Evolutionary conservation across 371 early-diverging fungal genomes (phyloP), one percentile per base, ranked within the genome.

Genomic region (Mucor ambiguus): DNA sequence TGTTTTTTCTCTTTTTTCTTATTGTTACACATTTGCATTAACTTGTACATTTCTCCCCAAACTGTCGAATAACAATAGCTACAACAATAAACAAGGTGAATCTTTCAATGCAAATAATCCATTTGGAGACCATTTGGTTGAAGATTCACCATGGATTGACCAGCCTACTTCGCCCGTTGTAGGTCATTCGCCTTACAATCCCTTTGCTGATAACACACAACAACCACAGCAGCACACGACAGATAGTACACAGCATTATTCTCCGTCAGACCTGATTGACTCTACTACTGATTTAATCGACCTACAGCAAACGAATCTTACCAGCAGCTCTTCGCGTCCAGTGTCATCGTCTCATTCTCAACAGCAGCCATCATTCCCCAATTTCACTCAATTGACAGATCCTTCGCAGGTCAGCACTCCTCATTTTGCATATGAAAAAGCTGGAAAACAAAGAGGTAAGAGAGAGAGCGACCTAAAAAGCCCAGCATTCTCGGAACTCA

Each of bases 161-260:
- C 58, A 49, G 12, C 41, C 66, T 3, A 43, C 54, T 4, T 48
- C 52, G 18, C 22, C 54, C 11, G 41, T 48, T 32, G 41, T 48
- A n/a, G 58, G 35, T 30, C 69, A 68, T 54, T 66, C 70, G 33
- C 64, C 63, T 14, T 67, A 43, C 38, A 71, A 71, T 49, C 71
- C 71, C 9, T 71, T 71, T 57, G 44, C 60, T 29, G 44, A 55
- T 41, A 58, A 65, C 37, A 35, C 22, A 8, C 33, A 33, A 10
- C 33, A 33, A 10, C 46, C 20, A 16, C 46, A n/a, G 26, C 49
- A 62, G 14, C 44, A 61, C 26, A 44, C 56, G 44, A 28, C 64
- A 41, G 33, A 58, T 33, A 28, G 22, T 14, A 10, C 37, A 35
- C 33, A 49, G 11, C 67, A 46, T 38, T 67, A 64, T 63, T 60